Evolutionary conservation across 257 asterid species (phyloP), one percentile per base, ranked within the genome.

Genomic region (Eustoma russellianum): DNA sequence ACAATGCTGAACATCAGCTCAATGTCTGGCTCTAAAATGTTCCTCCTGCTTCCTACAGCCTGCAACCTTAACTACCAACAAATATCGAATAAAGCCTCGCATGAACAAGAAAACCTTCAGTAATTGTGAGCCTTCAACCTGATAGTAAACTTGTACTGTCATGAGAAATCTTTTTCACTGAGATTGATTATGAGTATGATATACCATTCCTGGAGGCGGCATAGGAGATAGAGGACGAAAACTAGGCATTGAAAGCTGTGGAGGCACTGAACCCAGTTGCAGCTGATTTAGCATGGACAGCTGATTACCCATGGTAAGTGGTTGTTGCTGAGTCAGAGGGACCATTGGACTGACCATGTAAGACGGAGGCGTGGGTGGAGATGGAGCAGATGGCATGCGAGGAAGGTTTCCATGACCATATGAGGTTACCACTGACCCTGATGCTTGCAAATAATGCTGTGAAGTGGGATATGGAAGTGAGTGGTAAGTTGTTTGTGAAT

Each of bases 131-230:
- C 43, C 28, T 6, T 43, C n/a, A 43, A 13, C n/a, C 43, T 44
- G 54, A 12, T 17, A 16, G 48, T 50, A 33, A 49, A 13, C n/a
- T 24, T 16, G 38, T 41, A 11, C 34, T 16, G 56, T 13, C 56
- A 46, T 34, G 34, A 35, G 24, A 17, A 55, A 48, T 54, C 46
- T 18, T 51, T 33, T 28, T 75, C 69, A 81, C 72, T 79, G 94
- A 16, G 78, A 72, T 44, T 74, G 76, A 63, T 68, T 74, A 13
- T 75, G 72, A 16, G 83, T 60, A 67, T 73, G 82, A 71, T 82
- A 82, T 17, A 78, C 72, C 84, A 85, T 75, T 41, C 94, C 90
- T 38, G 94, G 80, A 8, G 77, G 71, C 66, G 76, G 93, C 41
- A 61, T 46, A 18, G 88, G 84, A 6, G 74, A 66, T 13, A 76